A percentile compares a stretch with the other conserved stretches of the same genome.
Evolutionary conservation across 768 basidiomycete species (phyloP).

Genomic region (Termitomyces sp.): DNA sequence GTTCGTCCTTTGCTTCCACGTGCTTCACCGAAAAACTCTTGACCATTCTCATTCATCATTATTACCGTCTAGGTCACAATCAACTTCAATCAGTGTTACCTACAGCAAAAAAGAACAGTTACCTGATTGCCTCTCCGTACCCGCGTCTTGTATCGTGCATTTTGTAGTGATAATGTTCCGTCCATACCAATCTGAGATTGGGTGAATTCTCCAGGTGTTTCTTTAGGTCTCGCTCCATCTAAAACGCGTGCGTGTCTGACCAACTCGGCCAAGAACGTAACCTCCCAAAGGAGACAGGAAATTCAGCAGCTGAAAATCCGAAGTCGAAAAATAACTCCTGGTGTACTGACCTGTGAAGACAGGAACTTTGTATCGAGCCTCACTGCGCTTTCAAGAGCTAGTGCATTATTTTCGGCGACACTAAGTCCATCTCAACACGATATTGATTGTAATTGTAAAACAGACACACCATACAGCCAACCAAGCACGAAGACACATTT

Average conservation of each 20-base stretch:
- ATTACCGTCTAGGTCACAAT: slow-evolving; percentile 17
- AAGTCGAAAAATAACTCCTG: not conserved
- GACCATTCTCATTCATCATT: slow-evolving; percentile 25
- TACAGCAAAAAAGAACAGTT: not conserved
- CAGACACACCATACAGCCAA: slow-evolving; percentile 26
- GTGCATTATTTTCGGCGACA: slow-evolving; percentile 11
- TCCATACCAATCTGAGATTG: slow-evolving; percentile 16
- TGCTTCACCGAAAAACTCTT: slow-evolving; percentile 25
- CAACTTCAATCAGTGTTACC: not conserved
- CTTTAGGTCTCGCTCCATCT: slow-evolving; percentile 25
- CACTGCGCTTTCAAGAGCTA: slow-evolving; percentile 1
- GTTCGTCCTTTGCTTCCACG: slow-evolving; percentile 23
- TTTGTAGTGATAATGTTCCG: slow-evolving; percentile 25
- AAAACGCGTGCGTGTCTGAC: slow-evolving; percentile 26
- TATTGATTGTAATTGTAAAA: not conserved
- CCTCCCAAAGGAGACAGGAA: slow-evolving; percentile 18
- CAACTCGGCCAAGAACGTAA: slow-evolving; percentile 22
- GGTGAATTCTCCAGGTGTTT: slow-evolving; percentile 27
- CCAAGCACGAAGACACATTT: slow-evolving; percentile 33
- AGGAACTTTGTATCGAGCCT: slow-evolving; percentile 18
- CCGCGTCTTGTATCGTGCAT: slow-evolving; percentile 36
- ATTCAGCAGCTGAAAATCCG: not conserved
- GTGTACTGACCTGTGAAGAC: slow-evolving; percentile 13
- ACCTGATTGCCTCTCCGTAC: slow-evolving; percentile 32
- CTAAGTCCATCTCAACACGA: slow-evolving; percentile 11